Conservation (phyloP, 306 rosid species). For the Hippophae rhamnoides region DNA sequence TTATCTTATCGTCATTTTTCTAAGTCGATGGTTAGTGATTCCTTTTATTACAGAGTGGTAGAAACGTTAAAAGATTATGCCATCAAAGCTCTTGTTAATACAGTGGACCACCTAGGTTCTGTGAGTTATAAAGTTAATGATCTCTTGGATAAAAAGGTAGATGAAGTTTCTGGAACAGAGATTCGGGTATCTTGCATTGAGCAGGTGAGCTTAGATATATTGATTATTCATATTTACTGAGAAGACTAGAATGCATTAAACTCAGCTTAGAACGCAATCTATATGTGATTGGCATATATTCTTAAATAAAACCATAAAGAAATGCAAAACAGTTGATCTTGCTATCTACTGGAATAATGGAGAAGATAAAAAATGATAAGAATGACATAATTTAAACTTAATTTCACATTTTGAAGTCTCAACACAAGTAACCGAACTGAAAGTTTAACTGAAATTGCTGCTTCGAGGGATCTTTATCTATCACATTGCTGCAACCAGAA, state of each 20-base stretch:
- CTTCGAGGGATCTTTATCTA: no score
- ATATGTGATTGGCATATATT: no score
- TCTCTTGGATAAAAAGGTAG: slow-evolving; percentile 89
- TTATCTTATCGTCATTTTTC: not conserved
- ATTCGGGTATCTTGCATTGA: slow-evolving; percentile 83
- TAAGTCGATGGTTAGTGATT: not conserved
- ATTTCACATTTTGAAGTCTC: no score
- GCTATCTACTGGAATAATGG: no score
- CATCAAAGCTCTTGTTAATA: slow-evolving; percentile 90
- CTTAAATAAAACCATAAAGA: no score
- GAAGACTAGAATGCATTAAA: not conserved
- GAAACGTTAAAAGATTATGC: slow-evolving; percentile 96
- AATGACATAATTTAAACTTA: no score
- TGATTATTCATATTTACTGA: not conserved
- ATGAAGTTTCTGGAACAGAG: slow-evolving; percentile 83
- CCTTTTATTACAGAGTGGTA: slow-evolving; percentile 50
- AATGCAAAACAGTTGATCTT: no score
- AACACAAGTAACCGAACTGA: no score
- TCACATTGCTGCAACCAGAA: no score
- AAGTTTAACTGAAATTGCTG: no score
- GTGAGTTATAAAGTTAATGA: slow-evolving; percentile 87
- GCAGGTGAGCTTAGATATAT: slow-evolving; percentile 46
- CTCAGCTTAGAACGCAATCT: no score
- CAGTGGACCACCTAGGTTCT: slow-evolving; percentile 97
- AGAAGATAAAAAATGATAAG: no score